These are phyloP conservation scores for Colletotrichum sojae DNA, from an alignment of 2,329 filamentous ascomycete species.

Conservation along the genomic window DNA sequence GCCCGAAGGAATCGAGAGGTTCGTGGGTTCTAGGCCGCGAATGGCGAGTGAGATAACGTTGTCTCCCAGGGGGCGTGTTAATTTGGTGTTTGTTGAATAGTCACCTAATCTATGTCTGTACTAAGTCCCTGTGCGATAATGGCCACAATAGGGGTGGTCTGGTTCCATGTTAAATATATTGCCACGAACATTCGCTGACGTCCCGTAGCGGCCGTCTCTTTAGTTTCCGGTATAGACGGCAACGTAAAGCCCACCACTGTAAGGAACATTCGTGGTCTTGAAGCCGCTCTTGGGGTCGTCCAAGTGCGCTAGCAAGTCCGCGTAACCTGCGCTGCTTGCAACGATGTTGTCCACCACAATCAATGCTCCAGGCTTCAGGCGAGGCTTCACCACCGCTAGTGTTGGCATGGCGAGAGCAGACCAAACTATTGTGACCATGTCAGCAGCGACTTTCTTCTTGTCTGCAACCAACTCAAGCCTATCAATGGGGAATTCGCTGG, in stretches of 20 bases:
- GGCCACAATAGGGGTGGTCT: no score
- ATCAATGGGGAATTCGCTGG: not conserved
- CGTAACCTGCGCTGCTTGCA: slow-evolving; percentile 55
- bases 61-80: not conserved
- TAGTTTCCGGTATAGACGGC: slow-evolving; percentile 40
- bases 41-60: slow-evolving; percentile 10
- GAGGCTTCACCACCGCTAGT: slow-evolving; percentile 61
- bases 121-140: no score
- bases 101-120: no score
- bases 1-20: not conserved
- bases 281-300: slow-evolving; percentile 63
- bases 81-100: not conserved
- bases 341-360: slow-evolving; percentile 66
- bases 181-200: no score
- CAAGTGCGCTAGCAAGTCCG: slow-evolving; percentile 63
- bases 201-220: not conserved
- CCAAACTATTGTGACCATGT: slow-evolving; percentile 61
- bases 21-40: not conserved
- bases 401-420: slow-evolving; percentile 67
- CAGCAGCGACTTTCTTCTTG: not conserved
- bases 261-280: slow-evolving; percentile 53
- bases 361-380: slow-evolving; percentile 61
- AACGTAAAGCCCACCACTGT: slow-evolving; percentile 50
- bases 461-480: not conserved
- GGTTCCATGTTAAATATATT: no score